phyloP scores from a whole-genome alignment of 2,329 filamentous ascomycete genomes.

The Fusarium oligoseptatum region DNA sequence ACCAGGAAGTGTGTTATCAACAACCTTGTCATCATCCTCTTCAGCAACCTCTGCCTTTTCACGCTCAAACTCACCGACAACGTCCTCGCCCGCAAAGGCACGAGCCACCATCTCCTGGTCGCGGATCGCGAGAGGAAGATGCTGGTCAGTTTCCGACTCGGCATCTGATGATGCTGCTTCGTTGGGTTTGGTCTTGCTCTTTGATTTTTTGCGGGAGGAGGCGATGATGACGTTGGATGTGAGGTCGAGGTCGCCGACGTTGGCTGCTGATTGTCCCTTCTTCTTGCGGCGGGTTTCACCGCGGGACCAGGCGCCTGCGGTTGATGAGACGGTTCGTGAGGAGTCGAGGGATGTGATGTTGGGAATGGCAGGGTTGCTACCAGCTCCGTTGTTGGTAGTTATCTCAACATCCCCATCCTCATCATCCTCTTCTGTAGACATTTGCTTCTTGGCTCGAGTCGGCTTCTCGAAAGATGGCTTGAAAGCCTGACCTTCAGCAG shows the following conservation, averaged over 20 bases:
- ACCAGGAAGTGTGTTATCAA: constrained; percentile 89
- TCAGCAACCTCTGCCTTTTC: constrained; percentile 81
- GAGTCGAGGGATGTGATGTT: constrained; percentile 35
- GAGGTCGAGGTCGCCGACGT: constrained; percentile 57
- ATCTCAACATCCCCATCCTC: constrained; percentile 47
- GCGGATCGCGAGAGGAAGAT: constrained; percentile 69
- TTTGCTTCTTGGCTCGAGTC: constrained; percentile 47
- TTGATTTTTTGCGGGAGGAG: constrained; percentile 47
- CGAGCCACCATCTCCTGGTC: constrained; percentile 79
- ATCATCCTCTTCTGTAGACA: constrained; percentile 44
- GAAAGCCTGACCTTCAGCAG: constrained; percentile 51
- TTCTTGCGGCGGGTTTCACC: constrained; percentile 55
- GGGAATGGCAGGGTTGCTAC: constrained; percentile 34
- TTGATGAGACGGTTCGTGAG: constrained; percentile 41
- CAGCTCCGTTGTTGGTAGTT: constrained; percentile 39
- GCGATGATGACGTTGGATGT: constrained; percentile 52
- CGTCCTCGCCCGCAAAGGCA: constrained; percentile 91
- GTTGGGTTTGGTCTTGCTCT: constrained; percentile 46
- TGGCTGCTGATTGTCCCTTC: constrained; percentile 50
- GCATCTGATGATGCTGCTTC: constrained; percentile 49
- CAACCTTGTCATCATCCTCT: constrained; percentile 85
- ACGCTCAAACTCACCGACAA: constrained; percentile 81
- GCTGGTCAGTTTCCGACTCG: constrained; percentile 62
- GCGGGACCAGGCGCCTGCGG: constrained; percentile 59
- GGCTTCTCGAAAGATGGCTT: constrained; percentile 49